Percentiles rank a stretch among this genome's conserved stretches.
These are phyloP conservation scores for Trypanosoma lewisi DNA, from an alignment of 208 protist genomes.

Conservation along the genomic window DNA sequence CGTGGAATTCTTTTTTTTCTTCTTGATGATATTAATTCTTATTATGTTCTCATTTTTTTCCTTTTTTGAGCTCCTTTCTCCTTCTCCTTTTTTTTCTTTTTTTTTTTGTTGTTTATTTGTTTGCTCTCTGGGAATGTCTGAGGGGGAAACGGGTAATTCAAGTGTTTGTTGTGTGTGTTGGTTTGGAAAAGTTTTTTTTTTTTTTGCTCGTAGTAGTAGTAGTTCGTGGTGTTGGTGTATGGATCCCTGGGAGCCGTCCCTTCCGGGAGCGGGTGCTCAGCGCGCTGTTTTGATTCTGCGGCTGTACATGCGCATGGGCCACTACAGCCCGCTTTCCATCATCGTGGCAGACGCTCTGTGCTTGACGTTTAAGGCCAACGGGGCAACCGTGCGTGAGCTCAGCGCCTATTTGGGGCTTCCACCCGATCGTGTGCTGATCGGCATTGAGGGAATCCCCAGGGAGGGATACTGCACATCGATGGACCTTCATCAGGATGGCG, in stretches of 20 bases:
- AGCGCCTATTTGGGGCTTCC: conserved; percentile 62
- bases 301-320: conserved; percentile 79
- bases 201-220: not conserved
- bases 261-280: conserved; percentile 70
- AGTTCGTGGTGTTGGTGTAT: conserved; percentile 21
- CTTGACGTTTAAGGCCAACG: conserved; percentile 63
- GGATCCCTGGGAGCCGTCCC: conserved; percentile 43
- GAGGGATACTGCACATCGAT: conserved; percentile 63
- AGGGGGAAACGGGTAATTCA: not conserved
- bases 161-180: not conserved
- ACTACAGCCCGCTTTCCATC: conserved; percentile 55
- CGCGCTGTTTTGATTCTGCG: conserved; percentile 61
- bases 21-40: not conserved
- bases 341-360: conserved; percentile 71
- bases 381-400: conserved; percentile 67
- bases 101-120: conserved; percentile 2
- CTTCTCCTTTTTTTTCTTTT: conserved; percentile 11
- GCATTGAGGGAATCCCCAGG: conserved; percentile 52
- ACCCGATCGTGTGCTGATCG: conserved; percentile 45
- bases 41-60: not conserved
- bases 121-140: conserved; percentile 7
- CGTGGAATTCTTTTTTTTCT: not conserved
- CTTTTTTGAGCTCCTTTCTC: conserved; percentile 8
- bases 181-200: not conserved
- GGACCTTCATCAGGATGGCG: conserved; percentile 32